Evolutionary conservation across 768 basidiomycete genomes (phyloP).

Genomic region (Kwoniella dejecticola): DNA sequence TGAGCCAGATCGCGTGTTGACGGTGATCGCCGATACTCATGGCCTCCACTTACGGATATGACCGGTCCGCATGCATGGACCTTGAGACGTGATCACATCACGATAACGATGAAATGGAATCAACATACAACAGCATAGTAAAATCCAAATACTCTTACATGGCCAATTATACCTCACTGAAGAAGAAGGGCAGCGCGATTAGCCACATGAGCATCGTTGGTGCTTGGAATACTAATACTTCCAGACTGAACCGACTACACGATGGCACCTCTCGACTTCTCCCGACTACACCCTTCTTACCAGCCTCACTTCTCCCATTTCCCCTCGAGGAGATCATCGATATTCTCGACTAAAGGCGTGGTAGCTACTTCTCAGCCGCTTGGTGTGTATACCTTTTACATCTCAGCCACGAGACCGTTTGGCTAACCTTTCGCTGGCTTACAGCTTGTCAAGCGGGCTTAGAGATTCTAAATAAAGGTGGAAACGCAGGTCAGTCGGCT

Average conservation of each 20-base stretch:
- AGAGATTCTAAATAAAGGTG: constrained; percentile 86
- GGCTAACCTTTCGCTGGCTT: no score
- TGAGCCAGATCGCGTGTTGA: neutral
- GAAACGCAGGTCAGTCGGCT: constrained; percentile 77
- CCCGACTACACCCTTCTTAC: constrained; percentile 66
- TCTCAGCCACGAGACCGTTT: no score
- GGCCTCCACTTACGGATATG: constrained; percentile 10
- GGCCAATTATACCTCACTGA: no score
- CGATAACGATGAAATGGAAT: neutral
- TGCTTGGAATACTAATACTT: no score
- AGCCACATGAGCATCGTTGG: no score
- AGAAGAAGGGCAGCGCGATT: no score
- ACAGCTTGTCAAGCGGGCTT: constrained; percentile 87
- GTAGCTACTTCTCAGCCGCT: constrained; percentile 83
- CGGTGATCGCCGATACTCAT: neutral
- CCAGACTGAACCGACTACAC: no score
- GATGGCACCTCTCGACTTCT: constrained; percentile 61
- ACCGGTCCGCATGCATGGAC: neutral
- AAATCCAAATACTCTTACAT: no score
- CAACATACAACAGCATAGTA: no score
- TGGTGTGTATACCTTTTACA: constrained; percentile 30
- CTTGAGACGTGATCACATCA: constrained; percentile 4
- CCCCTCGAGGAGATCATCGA: constrained; percentile 79
- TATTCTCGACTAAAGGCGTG: constrained; percentile 81
- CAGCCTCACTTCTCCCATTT: constrained; percentile 70